Evolutionary conservation across 2,329 filamentous ascomycete species (phyloP), one percentile per base, ranked within the genome.

Genomic region (Elsinoe ampelina): DNA sequence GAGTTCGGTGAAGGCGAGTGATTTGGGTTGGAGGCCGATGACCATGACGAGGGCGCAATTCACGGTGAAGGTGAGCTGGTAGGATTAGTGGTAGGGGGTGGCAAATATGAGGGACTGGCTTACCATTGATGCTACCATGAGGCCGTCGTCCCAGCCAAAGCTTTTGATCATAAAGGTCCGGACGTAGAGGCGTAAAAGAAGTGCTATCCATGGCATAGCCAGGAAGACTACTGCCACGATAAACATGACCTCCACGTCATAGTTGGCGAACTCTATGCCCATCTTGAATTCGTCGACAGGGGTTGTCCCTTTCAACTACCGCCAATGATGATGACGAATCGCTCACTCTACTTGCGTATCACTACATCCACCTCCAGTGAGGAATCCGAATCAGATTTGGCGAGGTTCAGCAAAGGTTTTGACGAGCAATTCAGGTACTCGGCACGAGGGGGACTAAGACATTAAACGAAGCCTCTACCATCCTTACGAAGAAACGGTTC

Each of bases 71-170:
- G 48, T 19, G 15, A 57, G 19, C 58, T 59, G 39, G 26, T 13
- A n/a, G 11, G 50, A 54, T 17, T 10, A 10, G 15, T 41, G 11
- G 19, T 17, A n/a, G n/a, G 2, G 15, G 2, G 11, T 32, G 6
- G 11, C 8, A 7, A 17, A 7, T 5, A 11, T 11, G 15, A 13
- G 17, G 38, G 11, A 20, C 15, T 19, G 8, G 35, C 54, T 7
- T 54, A 59, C 58, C 54, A 59, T 38, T 38, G 54, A 45, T 13
- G 51, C 12, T 4, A 59, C 26, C 48, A 59, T 47, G 4, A 57
- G 43, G 34, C 48, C 52, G 34, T 59, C 58, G 17, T 59, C 58
- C 47, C 58, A 57, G 13, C 58, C 39, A 0, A 50, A 20, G 15
- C 48, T 42, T 17, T 51, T 54, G n/a, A 42, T 41, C 34, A 55